Evolutionary conservation across 2,329 filamentous ascomycete species (phyloP).

Genomic region (Trichothecium sympodiale): DNA sequence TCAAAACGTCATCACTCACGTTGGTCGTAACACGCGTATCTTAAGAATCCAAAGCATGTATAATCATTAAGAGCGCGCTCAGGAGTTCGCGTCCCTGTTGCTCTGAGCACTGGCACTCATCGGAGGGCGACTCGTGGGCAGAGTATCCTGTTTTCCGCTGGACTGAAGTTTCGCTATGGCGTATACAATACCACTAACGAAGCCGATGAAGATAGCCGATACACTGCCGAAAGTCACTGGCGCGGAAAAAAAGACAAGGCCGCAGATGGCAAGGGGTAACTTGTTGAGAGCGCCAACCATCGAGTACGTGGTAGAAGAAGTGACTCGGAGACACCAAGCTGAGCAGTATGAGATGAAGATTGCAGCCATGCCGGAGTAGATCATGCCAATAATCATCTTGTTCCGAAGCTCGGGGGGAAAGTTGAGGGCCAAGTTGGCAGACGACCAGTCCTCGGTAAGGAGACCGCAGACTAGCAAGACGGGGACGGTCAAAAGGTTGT

Average conservation of each 20-base stretch:
- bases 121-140: constrained; percentile 54
- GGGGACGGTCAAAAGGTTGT: constrained; percentile 94
- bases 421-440: constrained; percentile 71
- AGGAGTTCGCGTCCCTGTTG: constrained; percentile 66
- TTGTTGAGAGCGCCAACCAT: constrained; percentile 99
- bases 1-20: too few species aligned
- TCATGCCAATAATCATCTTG: constrained; percentile 73
- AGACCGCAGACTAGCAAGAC: constrained; percentile 76
- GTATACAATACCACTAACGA: constrained; percentile 86
- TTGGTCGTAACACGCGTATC: too few species aligned
- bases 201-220: constrained; percentile 82
- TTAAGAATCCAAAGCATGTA: too few species aligned
- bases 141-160: constrained; percentile 49
- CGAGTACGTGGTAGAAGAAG: constrained; percentile 93
- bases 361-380: constrained; percentile 84
- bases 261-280: constrained; percentile 85
- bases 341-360: constrained; percentile 99
- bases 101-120: constrained; percentile 90
- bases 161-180: constrained; percentile 52
- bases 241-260: constrained; percentile 89
- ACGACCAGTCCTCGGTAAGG: constrained; percentile 84
- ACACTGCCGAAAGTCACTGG: constrained; percentile 88
- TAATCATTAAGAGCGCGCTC: constrained; percentile 3
- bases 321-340: constrained; percentile 96
- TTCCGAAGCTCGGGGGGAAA: constrained; percentile 78